A percentile compares a stretch with the other conserved stretches of the same genome.
phyloP scores from a whole-genome alignment of 2,329 filamentous ascomycete genomes.

The Cytospora chrysosperma region DNA sequence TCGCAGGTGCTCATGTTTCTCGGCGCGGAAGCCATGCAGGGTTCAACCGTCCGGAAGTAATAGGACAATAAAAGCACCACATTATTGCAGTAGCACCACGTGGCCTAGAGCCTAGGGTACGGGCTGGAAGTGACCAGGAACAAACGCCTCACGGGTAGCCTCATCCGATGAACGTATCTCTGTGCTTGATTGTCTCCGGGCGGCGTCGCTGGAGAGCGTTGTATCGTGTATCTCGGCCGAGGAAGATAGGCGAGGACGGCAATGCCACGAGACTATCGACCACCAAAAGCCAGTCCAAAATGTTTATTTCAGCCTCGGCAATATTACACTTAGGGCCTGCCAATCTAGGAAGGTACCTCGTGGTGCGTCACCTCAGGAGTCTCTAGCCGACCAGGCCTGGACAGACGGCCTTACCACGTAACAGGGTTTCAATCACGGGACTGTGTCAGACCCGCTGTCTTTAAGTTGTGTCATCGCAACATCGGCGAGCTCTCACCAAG shows the following conservation, averaged over 20 bases:
- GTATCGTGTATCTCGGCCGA: background rate
- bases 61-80: background rate
- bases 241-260: slow-evolving; percentile 11
- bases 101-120: background rate
- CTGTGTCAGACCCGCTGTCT: background rate
- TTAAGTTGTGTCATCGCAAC: background rate
- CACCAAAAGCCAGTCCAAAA: background rate
- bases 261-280: background rate
- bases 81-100: background rate
- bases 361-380: background rate
- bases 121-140: background rate
- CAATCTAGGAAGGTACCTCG: slow-evolving; percentile 7
- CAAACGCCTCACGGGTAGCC: background rate
- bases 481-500: background rate
- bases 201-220: background rate
- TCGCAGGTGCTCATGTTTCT: background rate
- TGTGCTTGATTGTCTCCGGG: background rate
- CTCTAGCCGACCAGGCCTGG: slow-evolving; percentile 5
- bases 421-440: background rate
- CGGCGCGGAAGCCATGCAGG: background rate
- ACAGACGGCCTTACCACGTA: background rate
- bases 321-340: slow-evolving; percentile 2
- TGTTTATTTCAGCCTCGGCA: slow-evolving; percentile 8
- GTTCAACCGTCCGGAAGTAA: background rate
- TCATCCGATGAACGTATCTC: background rate